A percentile compares a stretch with the other conserved stretches of the same genome.
Conservation (phyloP, 176 grass and related monocot genomes). For the Cenchrus americanus region DNA sequence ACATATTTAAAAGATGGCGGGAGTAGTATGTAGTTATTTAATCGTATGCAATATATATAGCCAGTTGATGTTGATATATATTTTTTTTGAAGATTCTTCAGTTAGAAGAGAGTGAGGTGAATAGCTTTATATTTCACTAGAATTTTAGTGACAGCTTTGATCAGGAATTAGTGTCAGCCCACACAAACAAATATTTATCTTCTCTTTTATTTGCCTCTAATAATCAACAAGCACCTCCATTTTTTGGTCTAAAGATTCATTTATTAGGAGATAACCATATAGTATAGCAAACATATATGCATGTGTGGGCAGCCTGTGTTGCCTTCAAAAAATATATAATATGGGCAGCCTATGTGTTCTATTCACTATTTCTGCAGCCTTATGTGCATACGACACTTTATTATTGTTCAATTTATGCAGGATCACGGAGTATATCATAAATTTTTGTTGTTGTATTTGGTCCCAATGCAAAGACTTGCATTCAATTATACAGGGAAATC, state of each 20-base stretch:
- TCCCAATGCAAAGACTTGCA: background rate
- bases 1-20: too few species aligned
- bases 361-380: background rate
- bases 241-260: background rate
- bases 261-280: background rate
- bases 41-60: background rate
- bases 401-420: background rate
- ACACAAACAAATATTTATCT: background rate
- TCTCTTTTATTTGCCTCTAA: conserved; percentile 15
- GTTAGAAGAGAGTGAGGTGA: background rate
- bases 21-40: background rate
- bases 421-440: background rate
- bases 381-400: background rate
- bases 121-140: background rate
- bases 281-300: background rate
- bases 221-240: background rate
- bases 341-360: too few species aligned
- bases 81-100: background rate
- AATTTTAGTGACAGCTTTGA: background rate
- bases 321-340: background rate
- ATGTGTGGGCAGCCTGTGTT: too few species aligned
- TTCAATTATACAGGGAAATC: background rate
- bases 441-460: background rate
- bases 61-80: background rate
- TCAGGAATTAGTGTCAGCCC: background rate